Evolutionary conservation across 2,329 filamentous ascomycete species (phyloP), one percentile per base, ranked within the genome.

Genomic region (Hypoxylon rubiginosum): DNA sequence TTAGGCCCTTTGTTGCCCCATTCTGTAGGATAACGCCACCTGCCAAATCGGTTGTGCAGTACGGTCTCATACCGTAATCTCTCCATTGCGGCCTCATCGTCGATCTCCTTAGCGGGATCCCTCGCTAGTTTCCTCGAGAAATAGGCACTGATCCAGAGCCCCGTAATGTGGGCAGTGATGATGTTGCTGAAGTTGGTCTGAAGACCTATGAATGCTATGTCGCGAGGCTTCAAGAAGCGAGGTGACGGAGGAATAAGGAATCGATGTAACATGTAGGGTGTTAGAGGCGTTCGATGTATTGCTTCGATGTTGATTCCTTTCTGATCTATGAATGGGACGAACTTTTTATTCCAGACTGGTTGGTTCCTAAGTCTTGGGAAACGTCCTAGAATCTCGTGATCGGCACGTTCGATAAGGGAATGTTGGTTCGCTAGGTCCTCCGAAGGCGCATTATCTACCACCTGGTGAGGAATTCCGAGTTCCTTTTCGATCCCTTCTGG

Each of bases 1-100:
- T 92, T 91, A 0, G 90, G 89, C 61, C 85, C 82, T 72, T 82
- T 83, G 28, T 80, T 82, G 0, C 91, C 91, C 72, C 88, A 89
- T 0, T 90, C 91, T 2, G 81, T 84, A 1, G 90, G 87, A 71
- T 91, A 91, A 21, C 91, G 84, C 85, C 89, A 90, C 67, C 84
- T 87, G 4, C 90, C 89, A 74, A 90, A 94, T 41, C 91, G 86
- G 15, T 85, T 88, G 73, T 91, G 84, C 48, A 93, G 79, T 17
- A 89, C 83, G 0, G 89, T 87, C 69, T 91, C 84, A 64, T 83
- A 82, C 60, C 77, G 79, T 21, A 86, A 66, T 51, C 74, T 67
- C 6, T 79, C 77, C 4, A 88, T 69, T 5, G 82, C 79, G 6
- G 79, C 77, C 2, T 74, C 66, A 9, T 57, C 66, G 10, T 52